phyloP scores from a whole-genome alignment of 2,329 filamentous ascomycete species.

The Cercospora sp. region DNA sequence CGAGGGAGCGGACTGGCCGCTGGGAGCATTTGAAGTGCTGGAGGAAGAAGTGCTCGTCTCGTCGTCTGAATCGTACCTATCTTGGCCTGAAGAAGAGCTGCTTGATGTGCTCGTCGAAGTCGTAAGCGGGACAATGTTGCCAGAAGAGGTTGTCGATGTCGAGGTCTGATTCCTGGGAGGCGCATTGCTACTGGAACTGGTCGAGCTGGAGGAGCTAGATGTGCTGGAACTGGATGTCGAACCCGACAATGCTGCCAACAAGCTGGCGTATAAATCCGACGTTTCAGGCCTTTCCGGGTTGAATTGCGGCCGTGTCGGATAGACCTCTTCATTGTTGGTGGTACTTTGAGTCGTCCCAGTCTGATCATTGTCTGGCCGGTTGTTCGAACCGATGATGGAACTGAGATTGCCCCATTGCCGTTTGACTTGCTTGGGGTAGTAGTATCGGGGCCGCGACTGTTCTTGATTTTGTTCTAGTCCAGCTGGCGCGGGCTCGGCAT shows the following conservation, averaged over 20 bases:
- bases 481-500: slow-evolving; percentile 52
- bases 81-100: background rate
- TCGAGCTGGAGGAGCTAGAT: background rate
- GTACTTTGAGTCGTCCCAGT: background rate
- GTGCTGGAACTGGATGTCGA: background rate
- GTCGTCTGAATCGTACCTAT: background rate
- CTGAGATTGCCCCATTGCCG: slow-evolving; percentile 42
- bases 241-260: background rate
- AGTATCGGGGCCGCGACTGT: slow-evolving; percentile 45
- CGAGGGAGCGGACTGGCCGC: background rate
- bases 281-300: slow-evolving; percentile 3
- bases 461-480: slow-evolving; percentile 42
- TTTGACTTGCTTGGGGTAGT: slow-evolving; percentile 51
- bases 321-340: slow-evolving; percentile 5
- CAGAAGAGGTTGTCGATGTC: background rate
- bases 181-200: background rate
- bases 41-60: slow-evolving; percentile 2
- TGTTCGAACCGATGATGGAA: background rate
- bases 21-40: background rate
- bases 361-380: background rate
- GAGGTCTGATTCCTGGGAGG: background rate
- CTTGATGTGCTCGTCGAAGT: slow-evolving; percentile 12
- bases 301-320: background rate
- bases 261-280: background rate
- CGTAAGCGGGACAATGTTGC: slow-evolving; percentile 6